A percentile compares a stretch with the other conserved stretches of the same genome.
phyloP scores from a whole-genome alignment of 1,284 basidiomycete genomes.

The Heterobasidion irregulare region DNA sequence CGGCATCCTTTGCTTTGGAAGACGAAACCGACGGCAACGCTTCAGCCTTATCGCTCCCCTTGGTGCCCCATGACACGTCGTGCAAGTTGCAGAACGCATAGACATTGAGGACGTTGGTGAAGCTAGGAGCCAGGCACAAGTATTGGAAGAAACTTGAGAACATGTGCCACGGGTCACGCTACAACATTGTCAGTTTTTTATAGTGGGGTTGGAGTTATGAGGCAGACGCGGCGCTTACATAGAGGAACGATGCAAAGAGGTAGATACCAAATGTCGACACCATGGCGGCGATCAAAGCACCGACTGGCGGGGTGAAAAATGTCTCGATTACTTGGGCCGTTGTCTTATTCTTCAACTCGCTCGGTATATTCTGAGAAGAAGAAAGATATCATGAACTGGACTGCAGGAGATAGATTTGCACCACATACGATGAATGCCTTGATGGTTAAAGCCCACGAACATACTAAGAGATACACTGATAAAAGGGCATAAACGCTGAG shows the following conservation, averaged over 20 bases:
- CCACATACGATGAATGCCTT: constrained; percentile 54
- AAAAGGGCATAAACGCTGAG: constrained; percentile 73
- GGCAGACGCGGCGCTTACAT: constrained; percentile 47
- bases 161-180: constrained; percentile 98
- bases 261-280: constrained; percentile 87
- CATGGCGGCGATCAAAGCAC: constrained; percentile 81
- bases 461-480: constrained; percentile 74
- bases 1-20: constrained; percentile 71
- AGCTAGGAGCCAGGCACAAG: constrained; percentile 81
- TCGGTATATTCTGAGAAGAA: constrained; percentile 45
- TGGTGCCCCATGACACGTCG: constrained; percentile 90
- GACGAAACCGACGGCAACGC: constrained; percentile 88
- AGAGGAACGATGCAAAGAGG: constrained; percentile 81
- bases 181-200: constrained; percentile 3
- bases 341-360: constrained; percentile 39
- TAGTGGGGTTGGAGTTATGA: not conserved
- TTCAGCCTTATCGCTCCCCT: constrained; percentile 94
- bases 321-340: constrained; percentile 34
- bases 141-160: constrained; percentile 96
- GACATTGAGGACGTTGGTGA: constrained; percentile 92
- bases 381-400: not conserved
- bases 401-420: not conserved
- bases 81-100: constrained; percentile 96
- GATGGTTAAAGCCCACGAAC: constrained; percentile 78
- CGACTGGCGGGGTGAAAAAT: constrained; percentile 72